Evolutionary conservation across 305 asterid genomes (phyloP).

Genomic region (Fraxinus xanthoxyloides): DNA sequence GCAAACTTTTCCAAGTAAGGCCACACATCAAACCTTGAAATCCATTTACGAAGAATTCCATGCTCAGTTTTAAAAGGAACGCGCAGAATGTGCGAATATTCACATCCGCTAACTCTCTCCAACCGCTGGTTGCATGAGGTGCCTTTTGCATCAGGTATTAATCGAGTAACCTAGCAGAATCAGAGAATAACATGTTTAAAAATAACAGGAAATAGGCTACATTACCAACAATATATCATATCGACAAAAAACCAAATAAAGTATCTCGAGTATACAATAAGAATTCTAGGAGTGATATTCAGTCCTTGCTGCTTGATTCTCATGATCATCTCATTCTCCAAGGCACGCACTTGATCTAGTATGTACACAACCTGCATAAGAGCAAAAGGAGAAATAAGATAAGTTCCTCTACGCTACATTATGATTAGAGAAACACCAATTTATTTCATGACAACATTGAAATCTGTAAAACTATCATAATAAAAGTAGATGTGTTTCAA

Average conservation of each 20-base stretch:
- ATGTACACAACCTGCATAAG: constrained; percentile 75
- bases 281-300: constrained; percentile 68
- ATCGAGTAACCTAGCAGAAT: constrained; percentile 73
- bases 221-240: not conserved
- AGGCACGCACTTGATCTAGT: constrained; percentile 95
- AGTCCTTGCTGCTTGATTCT: constrained; percentile 90
- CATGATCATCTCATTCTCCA: constrained; percentile 88
- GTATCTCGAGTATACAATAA: constrained; percentile 46
- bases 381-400: not conserved
- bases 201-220: not conserved
- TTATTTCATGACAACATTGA: not conserved
- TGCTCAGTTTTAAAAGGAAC: constrained; percentile 82
- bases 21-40: constrained; percentile 98
- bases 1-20: constrained; percentile 92
- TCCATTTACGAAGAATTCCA: constrained; percentile 89
- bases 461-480: too few species aligned
- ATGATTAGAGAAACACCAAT: not conserved
- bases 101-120: constrained; percentile 82
- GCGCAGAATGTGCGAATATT: constrained; percentile 83
- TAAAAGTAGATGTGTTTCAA: not conserved
- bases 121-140: constrained; percentile 94
- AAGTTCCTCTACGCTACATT: not conserved
- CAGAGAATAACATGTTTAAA: not conserved
- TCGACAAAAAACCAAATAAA: not conserved
- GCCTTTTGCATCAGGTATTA: constrained; percentile 94